These are phyloP conservation scores for Tuber indicum DNA, from an alignment of 495 filamentous ascomycete genomes.

Conservation along the genomic window DNA sequence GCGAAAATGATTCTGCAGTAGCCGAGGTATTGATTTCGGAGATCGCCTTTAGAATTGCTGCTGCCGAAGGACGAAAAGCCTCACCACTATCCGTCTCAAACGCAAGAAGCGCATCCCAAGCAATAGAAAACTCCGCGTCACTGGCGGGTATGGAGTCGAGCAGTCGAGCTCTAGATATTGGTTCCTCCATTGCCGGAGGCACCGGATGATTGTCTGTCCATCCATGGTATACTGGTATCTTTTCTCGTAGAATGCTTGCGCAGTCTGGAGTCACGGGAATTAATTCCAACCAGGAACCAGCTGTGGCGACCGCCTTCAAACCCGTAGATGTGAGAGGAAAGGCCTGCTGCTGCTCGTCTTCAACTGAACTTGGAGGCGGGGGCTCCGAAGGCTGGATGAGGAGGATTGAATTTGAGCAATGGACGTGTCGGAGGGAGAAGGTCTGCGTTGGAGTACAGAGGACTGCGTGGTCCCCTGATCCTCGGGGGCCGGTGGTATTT, in stretches of 20 bases:
- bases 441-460: constrained; percentile 59
- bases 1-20: constrained; percentile 47
- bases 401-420: constrained; percentile 65
- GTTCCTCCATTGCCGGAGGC: background rate
- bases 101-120: constrained; percentile 50
- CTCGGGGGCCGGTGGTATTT: constrained; percentile 54
- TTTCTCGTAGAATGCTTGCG: constrained; percentile 16
- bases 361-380: constrained; percentile 3
- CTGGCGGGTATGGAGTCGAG: constrained; percentile 49
- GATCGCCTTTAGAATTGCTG: constrained; percentile 47
- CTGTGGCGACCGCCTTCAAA: constrained; percentile 29
- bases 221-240: constrained; percentile 18
- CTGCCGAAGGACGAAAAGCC: constrained; percentile 47
- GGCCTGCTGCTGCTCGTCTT: constrained; percentile 10
- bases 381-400: constrained; percentile 51
- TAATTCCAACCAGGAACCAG: constrained; percentile 27
- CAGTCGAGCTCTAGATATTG: constrained; percentile 25
- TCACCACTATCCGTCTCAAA: constrained; percentile 43
- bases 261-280: constrained; percentile 23
- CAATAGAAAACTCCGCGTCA: constrained; percentile 45
- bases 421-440: constrained; percentile 63
- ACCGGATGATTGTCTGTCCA: background rate
- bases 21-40: constrained; percentile 48
- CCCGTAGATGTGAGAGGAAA: background rate
- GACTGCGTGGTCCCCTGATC: constrained; percentile 55